Conservation (phyloP, 164 flowering plant species). For the Vitis rupestris region DNA sequence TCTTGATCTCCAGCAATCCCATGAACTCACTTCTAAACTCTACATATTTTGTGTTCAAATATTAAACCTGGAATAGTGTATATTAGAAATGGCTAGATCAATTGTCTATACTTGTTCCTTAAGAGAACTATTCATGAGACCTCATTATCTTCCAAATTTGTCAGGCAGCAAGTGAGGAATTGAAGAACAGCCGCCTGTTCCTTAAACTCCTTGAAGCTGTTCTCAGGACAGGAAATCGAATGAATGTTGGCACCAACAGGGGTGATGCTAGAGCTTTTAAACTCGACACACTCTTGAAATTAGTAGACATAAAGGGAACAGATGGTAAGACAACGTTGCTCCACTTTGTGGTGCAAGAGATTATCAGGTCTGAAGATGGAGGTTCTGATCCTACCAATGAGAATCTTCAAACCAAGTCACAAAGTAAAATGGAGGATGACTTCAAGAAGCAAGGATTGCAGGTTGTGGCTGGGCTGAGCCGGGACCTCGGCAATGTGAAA, state of each 20-base stretch:
- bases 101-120: neutral
- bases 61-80: neutral
- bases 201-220: slow-evolving; percentile 97
- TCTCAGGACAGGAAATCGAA: slow-evolving; percentile 89
- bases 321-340: slow-evolving; percentile 98
- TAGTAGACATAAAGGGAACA: slow-evolving; percentile 87
- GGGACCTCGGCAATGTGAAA: slow-evolving; percentile 78
- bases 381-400: slow-evolving; percentile 32
- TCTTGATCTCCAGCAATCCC: neutral
- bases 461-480: slow-evolving; percentile 74
- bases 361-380: slow-evolving; percentile 71
- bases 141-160: slow-evolving; percentile 17
- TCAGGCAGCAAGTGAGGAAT: slow-evolving; percentile 88
- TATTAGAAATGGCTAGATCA: neutral
- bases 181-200: slow-evolving; percentile 84
- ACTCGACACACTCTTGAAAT: slow-evolving; percentile 85
- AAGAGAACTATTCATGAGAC: neutral
- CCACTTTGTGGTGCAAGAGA: slow-evolving; percentile 98
- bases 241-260: slow-evolving; percentile 96
- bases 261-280: slow-evolving; percentile 96
- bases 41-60: neutral
- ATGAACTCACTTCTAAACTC: neutral
- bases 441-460: slow-evolving; percentile 80
- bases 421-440: slow-evolving; percentile 40
- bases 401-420: slow-evolving; percentile 24